These are phyloP conservation scores for Mikania micrantha DNA, from an alignment of 129 eudicot species.

Conservation along the genomic window DNA sequence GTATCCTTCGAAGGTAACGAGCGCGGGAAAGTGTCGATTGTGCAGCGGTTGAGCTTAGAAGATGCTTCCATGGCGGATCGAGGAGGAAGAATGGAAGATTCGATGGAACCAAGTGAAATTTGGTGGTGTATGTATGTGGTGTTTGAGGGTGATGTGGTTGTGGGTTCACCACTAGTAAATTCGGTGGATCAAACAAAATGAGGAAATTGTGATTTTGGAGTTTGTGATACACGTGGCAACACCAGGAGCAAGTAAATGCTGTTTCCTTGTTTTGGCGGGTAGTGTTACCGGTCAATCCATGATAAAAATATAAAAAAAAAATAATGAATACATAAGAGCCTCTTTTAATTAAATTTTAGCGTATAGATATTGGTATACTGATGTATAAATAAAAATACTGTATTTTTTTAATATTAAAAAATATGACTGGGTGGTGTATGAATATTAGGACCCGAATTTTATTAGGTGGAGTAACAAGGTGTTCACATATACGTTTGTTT, in stretches of 20 bases:
- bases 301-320: no score
- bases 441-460: no score
- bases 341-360: no score
- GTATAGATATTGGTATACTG: no score
- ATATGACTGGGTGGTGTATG: no score
- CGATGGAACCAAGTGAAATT: neutral
- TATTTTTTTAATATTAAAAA: no score
- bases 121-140: conserved; percentile 13
- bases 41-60: conserved; percentile 51
- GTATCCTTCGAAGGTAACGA: conserved; percentile 5
- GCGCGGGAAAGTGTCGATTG: conserved; percentile 29
- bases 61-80: conserved; percentile 63
- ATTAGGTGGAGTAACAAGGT: no score
- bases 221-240: conserved; percentile 31
- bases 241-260: conserved; percentile 13
- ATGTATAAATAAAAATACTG: no score
- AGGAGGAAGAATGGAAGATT: neutral
- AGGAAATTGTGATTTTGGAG: neutral
- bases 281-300: neutral
- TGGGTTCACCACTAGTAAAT: conserved; percentile 17
- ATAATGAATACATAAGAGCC: neutral
- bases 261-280: conserved; percentile 18
- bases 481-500: no score
- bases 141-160: conserved; percentile 14
- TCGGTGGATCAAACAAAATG: conserved; percentile 10